Evolutionary conservation across 345 rosid species (phyloP).

Genomic region (Citrus reticulata): DNA sequence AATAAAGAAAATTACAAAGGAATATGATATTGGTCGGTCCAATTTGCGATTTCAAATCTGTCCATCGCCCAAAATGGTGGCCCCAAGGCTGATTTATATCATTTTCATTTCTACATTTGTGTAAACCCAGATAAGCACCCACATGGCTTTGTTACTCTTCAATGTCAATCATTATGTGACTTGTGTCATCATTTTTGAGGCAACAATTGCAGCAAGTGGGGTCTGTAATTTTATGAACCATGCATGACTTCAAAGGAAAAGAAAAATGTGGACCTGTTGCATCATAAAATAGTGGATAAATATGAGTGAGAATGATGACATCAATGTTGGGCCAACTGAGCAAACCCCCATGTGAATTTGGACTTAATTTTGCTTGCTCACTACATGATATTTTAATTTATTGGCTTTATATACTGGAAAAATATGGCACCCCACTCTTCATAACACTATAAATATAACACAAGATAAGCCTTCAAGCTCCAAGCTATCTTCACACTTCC

Average conservation of each 20-base stretch:
- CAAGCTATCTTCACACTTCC: background rate
- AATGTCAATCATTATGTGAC: background rate
- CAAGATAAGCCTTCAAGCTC: background rate
- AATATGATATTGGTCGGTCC: background rate
- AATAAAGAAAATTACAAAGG: background rate
- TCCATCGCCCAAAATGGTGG: background rate
- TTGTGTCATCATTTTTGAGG: background rate
- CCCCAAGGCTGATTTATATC: background rate
- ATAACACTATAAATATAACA: background rate
- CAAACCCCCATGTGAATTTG: conserved; percentile 20
- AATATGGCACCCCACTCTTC: background rate
- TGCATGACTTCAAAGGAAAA: background rate
- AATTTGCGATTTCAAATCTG: background rate
- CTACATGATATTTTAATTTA: background rate
- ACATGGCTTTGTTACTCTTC: background rate
- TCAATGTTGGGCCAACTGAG: background rate
- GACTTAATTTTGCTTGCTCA: background rate
- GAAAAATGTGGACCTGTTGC: background rate
- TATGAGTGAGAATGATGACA: background rate
- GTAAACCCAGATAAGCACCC: background rate
- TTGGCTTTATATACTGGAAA: background rate
- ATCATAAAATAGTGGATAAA: background rate
- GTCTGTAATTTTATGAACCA: background rate
- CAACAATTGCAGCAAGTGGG: background rate
- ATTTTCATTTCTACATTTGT: background rate